Base-by-base conservation (phyloP, 495 filamentous ascomycete species). In the Paragyromitra xinjiangensis region DNA sequence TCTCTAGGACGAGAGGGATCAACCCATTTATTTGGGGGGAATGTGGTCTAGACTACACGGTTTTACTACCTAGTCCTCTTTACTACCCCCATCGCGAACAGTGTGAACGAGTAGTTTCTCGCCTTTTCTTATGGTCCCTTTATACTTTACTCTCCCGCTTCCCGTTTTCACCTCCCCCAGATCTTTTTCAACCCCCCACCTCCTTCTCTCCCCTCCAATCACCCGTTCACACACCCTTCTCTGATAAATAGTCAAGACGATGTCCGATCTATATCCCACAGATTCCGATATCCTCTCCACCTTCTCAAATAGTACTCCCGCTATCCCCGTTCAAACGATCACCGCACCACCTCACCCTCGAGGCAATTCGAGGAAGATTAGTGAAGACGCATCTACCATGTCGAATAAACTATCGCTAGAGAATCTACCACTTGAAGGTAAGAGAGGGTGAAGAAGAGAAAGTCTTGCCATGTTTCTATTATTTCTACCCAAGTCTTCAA, bases 381-480 rank as follows among this genome's bases (percentile, higher is more conserved):
- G 40, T 26, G 9, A 34, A 22, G 6, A 68, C 34, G 9, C 68
- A 45, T 51, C 39, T 5, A 39, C 63, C 19, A 81, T 81, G 79
- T 19, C 67, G n/a, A 64, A 37, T 53, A 48, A 40, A 29, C 40
- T 81, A n/a, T 77, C 78, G 1, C 58, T 81, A n/a, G 79, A 81
- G 44, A 78, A 16, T 55, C 79, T 81, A 56, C 79, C 79, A 12
- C 68, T 80, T 48, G 78, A 80, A 73, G 78, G 78, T 80, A 76
- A 69, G 74, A 74, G 69, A 58, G 40, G 37, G 63, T 51, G 48
- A 19, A 51, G n/a, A 19, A n/a, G 6, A 26, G 7, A 29, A 22
- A 29, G 9, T 16, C 48, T 51, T 51, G 6, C 8, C 24, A 26
- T 22, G 19, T 29, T 56, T 29, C 26, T 34, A 53, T 19, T 37